These are phyloP conservation scores for Aspergillus aculeatinus DNA, from an alignment of 2,329 filamentous ascomycete species.

Conservation along the genomic window DNA sequence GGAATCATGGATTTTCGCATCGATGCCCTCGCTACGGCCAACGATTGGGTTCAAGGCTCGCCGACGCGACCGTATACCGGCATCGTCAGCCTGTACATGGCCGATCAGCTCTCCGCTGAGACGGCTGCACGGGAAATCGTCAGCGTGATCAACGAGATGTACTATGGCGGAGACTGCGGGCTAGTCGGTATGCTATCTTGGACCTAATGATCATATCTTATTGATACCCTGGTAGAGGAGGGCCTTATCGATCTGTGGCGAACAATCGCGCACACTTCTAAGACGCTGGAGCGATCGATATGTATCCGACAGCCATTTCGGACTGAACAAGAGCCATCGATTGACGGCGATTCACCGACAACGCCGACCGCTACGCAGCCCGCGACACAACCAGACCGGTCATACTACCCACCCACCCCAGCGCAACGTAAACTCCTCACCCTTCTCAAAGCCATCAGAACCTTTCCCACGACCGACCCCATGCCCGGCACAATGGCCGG, in stretches of 20 bases:
- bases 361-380: not conserved
- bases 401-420: not conserved
- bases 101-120: constrained; percentile 5
- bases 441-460: constrained; percentile 8
- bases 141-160: constrained; percentile 10
- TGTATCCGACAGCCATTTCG: not conserved
- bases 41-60: constrained; percentile 15
- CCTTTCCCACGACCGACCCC: constrained; percentile 2
- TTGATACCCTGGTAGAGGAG: constrained; percentile 4
- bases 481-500: not conserved
- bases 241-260: constrained; percentile 13
- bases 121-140: constrained; percentile 11
- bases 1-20: not conserved
- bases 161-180: constrained; percentile 4
- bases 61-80: constrained; percentile 13
- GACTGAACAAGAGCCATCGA: not conserved
- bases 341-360: not conserved
- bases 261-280: constrained; percentile 10
- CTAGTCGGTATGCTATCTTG: constrained; percentile 3
- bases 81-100: constrained; percentile 11
- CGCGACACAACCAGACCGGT: not conserved
- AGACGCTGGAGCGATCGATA: constrained; percentile 5
- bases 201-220: not conserved
- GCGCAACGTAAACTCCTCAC: constrained; percentile 8
- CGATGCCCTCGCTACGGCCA: constrained; percentile 9